A percentile compares a stretch with the other conserved stretches of the same genome.
phyloP scores from a whole-genome alignment of 2,329 filamentous ascomycete species.

The Colletotrichum tanaceti region DNA sequence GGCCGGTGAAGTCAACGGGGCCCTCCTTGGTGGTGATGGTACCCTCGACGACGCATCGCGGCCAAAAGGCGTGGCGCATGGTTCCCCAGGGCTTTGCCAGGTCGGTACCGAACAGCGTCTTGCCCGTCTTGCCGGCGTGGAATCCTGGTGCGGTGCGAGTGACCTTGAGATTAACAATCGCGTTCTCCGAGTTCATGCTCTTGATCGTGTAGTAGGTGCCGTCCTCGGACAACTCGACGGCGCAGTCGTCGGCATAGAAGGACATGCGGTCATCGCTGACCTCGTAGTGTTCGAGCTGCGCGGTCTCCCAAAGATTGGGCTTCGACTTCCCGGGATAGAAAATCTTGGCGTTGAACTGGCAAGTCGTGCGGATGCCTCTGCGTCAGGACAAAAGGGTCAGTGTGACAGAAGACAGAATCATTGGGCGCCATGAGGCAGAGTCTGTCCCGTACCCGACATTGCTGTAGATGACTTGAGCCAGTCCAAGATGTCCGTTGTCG shows the following conservation, averaged over 20 bases:
- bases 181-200: constrained; percentile 82
- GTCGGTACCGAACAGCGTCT: constrained; percentile 87
- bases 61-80: constrained; percentile 96
- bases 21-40: constrained; percentile 86
- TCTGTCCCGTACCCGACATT: constrained; percentile 81
- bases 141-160: constrained; percentile 83
- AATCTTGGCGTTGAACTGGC: constrained; percentile 94
- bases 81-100: constrained; percentile 86
- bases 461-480: constrained; percentile 96
- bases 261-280: constrained; percentile 86
- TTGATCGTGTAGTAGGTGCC: constrained; percentile 88
- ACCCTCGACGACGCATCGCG: constrained; percentile 83
- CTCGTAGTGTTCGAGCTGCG: constrained; percentile 79
- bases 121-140: constrained; percentile 85
- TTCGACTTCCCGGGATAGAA: constrained; percentile 80
- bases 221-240: constrained; percentile 86
- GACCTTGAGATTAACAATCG: constrained; percentile 87
- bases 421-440: background rate
- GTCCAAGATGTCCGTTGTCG: constrained; percentile 79
- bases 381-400: constrained; percentile 53
- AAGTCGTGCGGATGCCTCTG: constrained; percentile 85
- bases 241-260: constrained; percentile 88
- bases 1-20: constrained; percentile 83
- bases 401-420: constrained; percentile 25
- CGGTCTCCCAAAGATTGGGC: constrained; percentile 85